Evolutionary conservation across 208 protist genomes (phyloP).

Genomic region (Trypanosoma conorhini): DNA sequence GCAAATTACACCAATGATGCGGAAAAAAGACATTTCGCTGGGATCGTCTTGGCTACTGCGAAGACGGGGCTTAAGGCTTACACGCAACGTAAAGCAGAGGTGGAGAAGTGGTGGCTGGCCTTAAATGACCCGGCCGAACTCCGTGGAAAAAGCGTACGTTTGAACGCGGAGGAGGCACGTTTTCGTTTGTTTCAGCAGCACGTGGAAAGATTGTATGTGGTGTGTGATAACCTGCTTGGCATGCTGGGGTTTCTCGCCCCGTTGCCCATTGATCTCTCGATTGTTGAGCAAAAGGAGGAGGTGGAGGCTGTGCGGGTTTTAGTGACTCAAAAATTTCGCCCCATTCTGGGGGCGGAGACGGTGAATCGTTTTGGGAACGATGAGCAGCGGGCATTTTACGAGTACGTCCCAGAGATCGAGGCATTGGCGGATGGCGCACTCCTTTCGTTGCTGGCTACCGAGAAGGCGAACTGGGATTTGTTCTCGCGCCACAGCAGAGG

Average conservation of each 20-base stretch:
- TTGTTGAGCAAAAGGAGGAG: slow-evolving; percentile 12
- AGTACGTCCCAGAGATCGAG: slow-evolving; percentile 27
- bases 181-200: slow-evolving; percentile 27
- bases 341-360: slow-evolving; percentile 19
- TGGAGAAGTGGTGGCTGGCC: slow-evolving; percentile 24
- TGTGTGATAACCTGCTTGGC: slow-evolving; percentile 28
- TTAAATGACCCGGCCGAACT: slow-evolving; percentile 14
- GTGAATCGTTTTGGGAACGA: slow-evolving; percentile 29
- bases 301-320: slow-evolving; percentile 11
- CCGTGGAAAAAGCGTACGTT: slow-evolving; percentile 2
- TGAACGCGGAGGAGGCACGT: slow-evolving; percentile 2
- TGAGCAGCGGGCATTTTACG: slow-evolving; percentile 33
- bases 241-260: slow-evolving; percentile 22
- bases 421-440: slow-evolving; percentile 3
- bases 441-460: neutral
- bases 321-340: slow-evolving; percentile 14
- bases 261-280: slow-evolving; percentile 8
- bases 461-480: slow-evolving; percentile 23
- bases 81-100: neutral
- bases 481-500: slow-evolving; percentile 2
- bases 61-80: slow-evolving; percentile 5
- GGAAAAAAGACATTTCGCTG: slow-evolving; percentile 21
- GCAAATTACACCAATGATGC: slow-evolving; percentile 3
- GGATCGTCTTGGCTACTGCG: neutral
- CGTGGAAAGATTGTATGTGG: slow-evolving; percentile 20